phyloP scores from a whole-genome alignment of 2,329 filamentous ascomycete species.

The Xylariaceae sp. region DNA sequence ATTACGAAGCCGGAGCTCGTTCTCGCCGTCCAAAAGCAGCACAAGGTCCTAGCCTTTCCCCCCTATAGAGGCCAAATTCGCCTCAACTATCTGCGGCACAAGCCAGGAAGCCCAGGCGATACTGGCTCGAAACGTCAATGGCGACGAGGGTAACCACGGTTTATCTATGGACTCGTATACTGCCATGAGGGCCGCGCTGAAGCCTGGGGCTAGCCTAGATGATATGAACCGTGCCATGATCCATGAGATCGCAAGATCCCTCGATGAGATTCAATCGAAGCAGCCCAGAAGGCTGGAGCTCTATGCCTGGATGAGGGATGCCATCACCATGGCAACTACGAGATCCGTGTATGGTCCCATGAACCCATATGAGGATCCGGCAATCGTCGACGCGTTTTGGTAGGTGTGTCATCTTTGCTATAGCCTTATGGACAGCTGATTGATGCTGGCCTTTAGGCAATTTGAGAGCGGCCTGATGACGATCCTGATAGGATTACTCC shows the following conservation, averaged over 20 bases:
- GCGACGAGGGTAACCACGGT: conserved; percentile 33
- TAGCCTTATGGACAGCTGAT: not conserved
- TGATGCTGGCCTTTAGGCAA: conserved; percentile 11
- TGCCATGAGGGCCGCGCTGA: conserved; percentile 31
- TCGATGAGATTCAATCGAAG: conserved; percentile 16
- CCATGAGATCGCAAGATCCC: conserved; percentile 26
- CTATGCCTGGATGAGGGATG: conserved; percentile 26
- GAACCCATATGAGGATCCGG: conserved; percentile 37
- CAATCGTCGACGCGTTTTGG: conserved; percentile 34
- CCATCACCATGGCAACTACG: conserved; percentile 35
- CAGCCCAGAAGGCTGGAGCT: conserved; percentile 15
- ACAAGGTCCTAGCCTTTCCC: conserved; percentile 35
- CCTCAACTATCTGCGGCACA: conserved; percentile 27
- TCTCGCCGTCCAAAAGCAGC: conserved; percentile 35
- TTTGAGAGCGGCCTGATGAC: conserved; percentile 23
- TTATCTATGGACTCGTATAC: conserved; percentile 34
- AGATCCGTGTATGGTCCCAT: conserved; percentile 38
- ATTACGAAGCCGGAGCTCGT: conserved; percentile 36
- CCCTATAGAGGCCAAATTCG: conserved; percentile 34
- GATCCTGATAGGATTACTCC: conserved; percentile 24
- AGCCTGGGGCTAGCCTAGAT: conserved; percentile 31
- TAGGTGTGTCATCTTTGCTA: conserved; percentile 16
- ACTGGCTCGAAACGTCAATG: conserved; percentile 29
- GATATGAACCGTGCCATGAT: conserved; percentile 35
- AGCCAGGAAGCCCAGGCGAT: conserved; percentile 30